phyloP scores from a whole-genome alignment of 1,139 yeast species.

The Wickerhamomyces sp. region DNA sequence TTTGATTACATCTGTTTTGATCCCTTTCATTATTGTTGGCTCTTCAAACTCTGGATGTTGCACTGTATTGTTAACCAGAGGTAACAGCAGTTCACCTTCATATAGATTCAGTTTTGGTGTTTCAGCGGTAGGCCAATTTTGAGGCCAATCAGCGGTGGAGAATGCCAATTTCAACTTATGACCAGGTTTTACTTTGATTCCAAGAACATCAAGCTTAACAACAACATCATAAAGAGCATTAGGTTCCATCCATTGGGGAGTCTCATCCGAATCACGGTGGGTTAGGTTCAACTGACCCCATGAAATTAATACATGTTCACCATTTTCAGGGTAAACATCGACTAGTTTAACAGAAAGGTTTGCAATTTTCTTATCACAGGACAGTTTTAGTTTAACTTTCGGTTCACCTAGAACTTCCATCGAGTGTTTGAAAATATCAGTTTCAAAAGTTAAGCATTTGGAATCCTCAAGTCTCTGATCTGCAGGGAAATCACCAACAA shows the following conservation, averaged over 20 bases:
- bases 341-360: slow-evolving; percentile 33
- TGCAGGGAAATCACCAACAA: slow-evolving; percentile 39
- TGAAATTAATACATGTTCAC: slow-evolving; percentile 31
- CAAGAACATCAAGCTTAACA: slow-evolving; percentile 34
- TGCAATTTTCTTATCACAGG: slow-evolving; percentile 32
- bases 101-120: slow-evolving; percentile 29
- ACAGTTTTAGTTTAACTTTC: slow-evolving; percentile 24
- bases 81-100: slow-evolving; percentile 26
- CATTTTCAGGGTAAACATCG: slow-evolving; percentile 28
- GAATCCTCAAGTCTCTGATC: slow-evolving; percentile 37
- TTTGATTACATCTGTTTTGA: slow-evolving; percentile 19
- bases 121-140: slow-evolving; percentile 37
- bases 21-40: slow-evolving; percentile 25
- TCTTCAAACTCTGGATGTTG: slow-evolving; percentile 27
- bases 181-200: slow-evolving; percentile 30
- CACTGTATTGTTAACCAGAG: slow-evolving; percentile 21
- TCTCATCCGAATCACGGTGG: slow-evolving; percentile 35
- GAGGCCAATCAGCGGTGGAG: slow-evolving; percentile 41
- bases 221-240: slow-evolving; percentile 29
- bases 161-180: slow-evolving; percentile 33
- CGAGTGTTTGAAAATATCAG: slow-evolving; percentile 22
- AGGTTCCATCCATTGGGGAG: slow-evolving; percentile 29
- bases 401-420: slow-evolving; percentile 34
- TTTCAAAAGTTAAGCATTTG: slow-evolving; percentile 32
- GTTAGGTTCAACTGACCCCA: slow-evolving; percentile 41